Evolutionary conservation across 495 filamentous ascomycete species (phyloP), one percentile per base, ranked within the genome.

Genomic region (Aspergillus mulundensis): DNA sequence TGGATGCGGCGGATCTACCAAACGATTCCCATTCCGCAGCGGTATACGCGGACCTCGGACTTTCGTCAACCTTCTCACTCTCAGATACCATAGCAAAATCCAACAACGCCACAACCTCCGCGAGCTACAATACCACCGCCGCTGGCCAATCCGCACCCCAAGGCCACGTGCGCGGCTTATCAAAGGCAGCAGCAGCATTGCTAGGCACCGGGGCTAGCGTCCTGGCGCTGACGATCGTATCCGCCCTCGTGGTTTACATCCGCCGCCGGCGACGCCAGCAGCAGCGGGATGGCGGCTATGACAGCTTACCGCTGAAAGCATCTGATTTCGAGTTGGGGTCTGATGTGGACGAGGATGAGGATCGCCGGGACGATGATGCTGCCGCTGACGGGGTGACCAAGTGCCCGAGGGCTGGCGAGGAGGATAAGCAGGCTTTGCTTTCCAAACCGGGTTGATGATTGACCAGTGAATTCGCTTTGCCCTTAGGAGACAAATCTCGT

Each of bases 291-390:
- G 32, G 25, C 4, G 32, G 12, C 32, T 36, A 36, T 15, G 12
- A 36, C 12, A 36, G 49, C 32, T 51, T 16, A 51, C 56, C n/a
- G 4, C 11, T 64, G 51, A 43, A 58, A 15, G 34, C 47, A 1
- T 58, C 45, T 11, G 61, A 64, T 34, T 64, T 64, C 34, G 61
- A 48, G 38, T 40, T 62, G 24, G 60, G 32, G 0, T 19, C 23
- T 40, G 32, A 36, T 15, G 40, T 49, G 5, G 38, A 57, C 32
- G 56, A 53, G 10, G 36, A 48, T 11, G 40, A 32, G 12, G 28
- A 54, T 15, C 49, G 46, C 23, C 36, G 21, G 10, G 56, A 57
- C 18, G 40, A n/a, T n/a, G n/a, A n/a, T n/a, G n/a, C n/a, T n/a
- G n/a, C n/a, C n/a, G n/a, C n/a, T n/a, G n/a, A n/a, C n/a, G n/a